Evolutionary conservation across 2,329 filamentous ascomycete species (phyloP), one percentile per base, ranked within the genome.

Genomic region (Raffaelea arxii): DNA sequence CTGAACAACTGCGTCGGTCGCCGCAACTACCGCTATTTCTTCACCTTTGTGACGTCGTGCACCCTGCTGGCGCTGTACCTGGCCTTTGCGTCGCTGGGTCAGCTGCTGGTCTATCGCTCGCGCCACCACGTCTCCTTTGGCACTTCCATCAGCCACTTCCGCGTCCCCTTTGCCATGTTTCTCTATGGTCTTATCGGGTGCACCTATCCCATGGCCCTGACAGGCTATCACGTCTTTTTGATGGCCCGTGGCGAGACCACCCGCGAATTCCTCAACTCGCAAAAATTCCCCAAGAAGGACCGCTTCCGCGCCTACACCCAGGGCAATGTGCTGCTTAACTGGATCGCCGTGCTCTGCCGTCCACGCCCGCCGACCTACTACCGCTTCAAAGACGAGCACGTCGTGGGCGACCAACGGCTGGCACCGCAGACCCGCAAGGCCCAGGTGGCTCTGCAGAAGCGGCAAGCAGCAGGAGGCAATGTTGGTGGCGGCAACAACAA

Each of bases 21-120:
- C 54, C 86, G 92, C 57, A 98, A 98, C 67, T 98, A 98, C 67
- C 87, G 92, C 53, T 97, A 91, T 65, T 98, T 98, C 66, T 96
- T 97, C 62, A 78, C 85, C 11, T 98, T 96, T 64, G 82, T 98
- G 53, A 80, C 79, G 46, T 80, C 83, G 14, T 80, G 79, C n/a
- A 88, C 87, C 0, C 54, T 96, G 27, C 73, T 96, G 18, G 77
- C 82, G 0, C 59, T 89, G 16, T 91, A 86, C 57, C 74, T 97
- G 40, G 70, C 92, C 25, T 86, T 74, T 19, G 82, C 84, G 22
- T 88, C 80, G 50, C 70, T 96, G n/a, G 78, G 81, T 3, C 92
- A 97, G 59, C 72, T 96, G 30, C 68, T 91, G 38, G 68, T 85
- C 21, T 92, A 91, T 68, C 76, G 72, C 55, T 68, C 72, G 35